Evolutionary conservation across 2,329 filamentous ascomycete species (phyloP).

Genomic region (Alternaria dauci): DNA sequence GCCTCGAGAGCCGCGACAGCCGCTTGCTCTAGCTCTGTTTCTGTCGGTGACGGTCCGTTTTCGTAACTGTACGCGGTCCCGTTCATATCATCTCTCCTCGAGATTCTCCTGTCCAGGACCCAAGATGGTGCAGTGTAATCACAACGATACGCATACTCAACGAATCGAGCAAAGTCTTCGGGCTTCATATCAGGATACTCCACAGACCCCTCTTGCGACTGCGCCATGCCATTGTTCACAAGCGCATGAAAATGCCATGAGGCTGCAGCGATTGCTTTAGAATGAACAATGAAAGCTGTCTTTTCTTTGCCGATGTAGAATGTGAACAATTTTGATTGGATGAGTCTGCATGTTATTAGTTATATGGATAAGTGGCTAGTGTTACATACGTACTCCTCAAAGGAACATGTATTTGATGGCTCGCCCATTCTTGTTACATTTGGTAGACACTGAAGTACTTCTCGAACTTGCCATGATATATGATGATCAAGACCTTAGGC

Average conservation of each 20-base stretch:
- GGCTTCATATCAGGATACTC: constrained; percentile 27
- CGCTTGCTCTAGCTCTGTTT: too few relatives aligned
- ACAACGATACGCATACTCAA: constrained; percentile 37
- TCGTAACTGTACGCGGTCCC: too few relatives aligned
- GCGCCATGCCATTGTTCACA: constrained; percentile 32
- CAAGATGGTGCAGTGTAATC: constrained; percentile 33
- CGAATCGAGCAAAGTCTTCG: constrained; percentile 38
- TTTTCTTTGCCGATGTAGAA: constrained; percentile 34
- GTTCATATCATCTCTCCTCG: too few relatives aligned
- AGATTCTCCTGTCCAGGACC: too few relatives aligned
- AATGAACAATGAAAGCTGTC: constrained; percentile 27
- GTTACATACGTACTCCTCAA: constrained; percentile 16
- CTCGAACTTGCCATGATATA: neutral
- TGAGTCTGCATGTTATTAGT: constrained; percentile 13
- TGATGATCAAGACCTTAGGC: neutral
- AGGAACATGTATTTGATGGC: neutral
- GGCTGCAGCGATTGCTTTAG: constrained; percentile 29
- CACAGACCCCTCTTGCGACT: constrained; percentile 25
- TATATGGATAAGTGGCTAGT: neutral
- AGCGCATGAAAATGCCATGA: constrained; percentile 28
- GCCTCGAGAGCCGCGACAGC: too few relatives aligned
- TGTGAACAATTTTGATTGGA: constrained; percentile 34
- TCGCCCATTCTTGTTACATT: constrained; percentile 12
- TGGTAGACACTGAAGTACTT: neutral
- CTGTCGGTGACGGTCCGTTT: too few relatives aligned